phyloP scores from a whole-genome alignment of 768 basidiomycete species.

The Guyanaporus albipodus region DNA sequence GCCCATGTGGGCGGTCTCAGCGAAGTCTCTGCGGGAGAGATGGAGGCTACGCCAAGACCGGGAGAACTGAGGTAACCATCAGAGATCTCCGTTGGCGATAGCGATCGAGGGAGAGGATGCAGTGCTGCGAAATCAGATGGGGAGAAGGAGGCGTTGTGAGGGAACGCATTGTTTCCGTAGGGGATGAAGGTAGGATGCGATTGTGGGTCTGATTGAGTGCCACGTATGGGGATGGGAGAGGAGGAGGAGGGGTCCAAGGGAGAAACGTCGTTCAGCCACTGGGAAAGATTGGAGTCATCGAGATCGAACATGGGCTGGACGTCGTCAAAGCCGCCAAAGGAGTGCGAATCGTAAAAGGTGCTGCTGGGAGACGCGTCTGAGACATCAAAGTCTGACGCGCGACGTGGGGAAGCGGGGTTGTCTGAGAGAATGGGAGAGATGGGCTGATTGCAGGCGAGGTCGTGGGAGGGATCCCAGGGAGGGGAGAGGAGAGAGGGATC shows the following conservation, averaged over 20 bases:
- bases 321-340: constrained; percentile 32
- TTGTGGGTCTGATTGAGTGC: constrained; percentile 39
- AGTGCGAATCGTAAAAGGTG: constrained; percentile 33
- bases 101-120: constrained; percentile 58
- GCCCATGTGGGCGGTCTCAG: constrained; percentile 62
- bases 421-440: constrained; percentile 39
- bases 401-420: constrained; percentile 40
- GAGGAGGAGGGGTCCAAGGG: constrained; percentile 37
- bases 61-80: constrained; percentile 42
- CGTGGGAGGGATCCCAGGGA: constrained; percentile 27
- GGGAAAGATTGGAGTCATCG: constrained; percentile 41
- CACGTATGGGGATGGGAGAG: constrained; percentile 62
- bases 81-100: constrained; percentile 53
- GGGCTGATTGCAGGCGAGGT: constrained; percentile 37
- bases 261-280: constrained; percentile 59
- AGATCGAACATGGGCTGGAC: constrained; percentile 37
- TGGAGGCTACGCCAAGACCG: constrained; percentile 47
- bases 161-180: constrained; percentile 46
- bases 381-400: constrained; percentile 39
- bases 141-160: constrained; percentile 51
- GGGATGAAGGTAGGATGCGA: constrained; percentile 46
- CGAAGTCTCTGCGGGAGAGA: constrained; percentile 60
- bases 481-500: constrained; percentile 27
- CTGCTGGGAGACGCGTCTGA: constrained; percentile 38
- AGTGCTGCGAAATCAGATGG: constrained; percentile 58